phyloP scores from a whole-genome alignment of 345 rosid species.

The Euclidium syriacum region DNA sequence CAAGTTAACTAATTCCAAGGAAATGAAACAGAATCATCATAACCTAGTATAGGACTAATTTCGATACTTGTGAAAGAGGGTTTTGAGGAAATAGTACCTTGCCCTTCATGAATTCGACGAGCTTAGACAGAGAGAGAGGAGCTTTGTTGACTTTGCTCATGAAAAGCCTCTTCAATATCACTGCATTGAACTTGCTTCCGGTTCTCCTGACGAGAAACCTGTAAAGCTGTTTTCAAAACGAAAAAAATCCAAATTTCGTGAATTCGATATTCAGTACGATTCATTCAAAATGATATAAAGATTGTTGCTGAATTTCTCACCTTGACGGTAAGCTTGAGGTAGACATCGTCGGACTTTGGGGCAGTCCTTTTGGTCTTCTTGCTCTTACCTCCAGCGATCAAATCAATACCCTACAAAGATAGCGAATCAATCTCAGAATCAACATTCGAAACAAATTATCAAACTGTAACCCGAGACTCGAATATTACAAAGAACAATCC shows the following conservation, averaged over 20 bases:
- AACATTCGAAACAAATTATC: neutral
- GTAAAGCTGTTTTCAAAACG: slow-evolving; percentile 47
- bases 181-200: slow-evolving; percentile 82
- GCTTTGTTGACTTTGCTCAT: slow-evolving; percentile 96
- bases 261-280: neutral
- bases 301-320: slow-evolving; percentile 21
- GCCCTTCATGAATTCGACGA: slow-evolving; percentile 50
- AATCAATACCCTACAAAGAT: slow-evolving; percentile 73
- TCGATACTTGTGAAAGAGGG: neutral
- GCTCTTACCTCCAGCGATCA: slow-evolving; percentile 94
- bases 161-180: slow-evolving; percentile 86
- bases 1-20: neutral
- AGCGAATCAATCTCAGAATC: neutral
- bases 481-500: neutral
- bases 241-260: neutral
- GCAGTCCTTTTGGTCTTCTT: slow-evolving; percentile 86
- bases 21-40: neutral
- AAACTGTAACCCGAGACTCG: neutral
- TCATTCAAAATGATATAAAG: neutral
- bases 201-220: slow-evolving; percentile 89
- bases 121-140: slow-evolving; percentile 81
- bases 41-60: neutral
- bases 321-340: slow-evolving; percentile 94
- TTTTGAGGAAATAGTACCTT: slow-evolving; percentile 46
- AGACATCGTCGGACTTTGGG: slow-evolving; percentile 88